These are phyloP conservation scores for Termitomyces sp. DNA, from an alignment of 768 basidiomycete genomes.

Conservation along the genomic window DNA sequence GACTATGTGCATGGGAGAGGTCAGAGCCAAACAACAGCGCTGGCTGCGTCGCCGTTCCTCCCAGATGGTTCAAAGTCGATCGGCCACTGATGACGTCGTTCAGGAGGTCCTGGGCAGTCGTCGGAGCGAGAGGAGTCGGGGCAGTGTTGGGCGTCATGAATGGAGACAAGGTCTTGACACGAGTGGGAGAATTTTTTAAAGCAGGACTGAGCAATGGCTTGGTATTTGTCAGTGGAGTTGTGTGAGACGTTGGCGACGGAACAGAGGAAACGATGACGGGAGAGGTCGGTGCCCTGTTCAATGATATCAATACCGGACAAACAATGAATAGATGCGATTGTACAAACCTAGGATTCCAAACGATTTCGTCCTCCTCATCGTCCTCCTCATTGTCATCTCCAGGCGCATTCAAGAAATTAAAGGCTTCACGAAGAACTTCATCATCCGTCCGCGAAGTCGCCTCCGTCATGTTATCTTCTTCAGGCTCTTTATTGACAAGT, in stretches of 20 bases:
- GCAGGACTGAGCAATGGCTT: slow-evolving; percentile 27
- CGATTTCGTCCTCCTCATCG: slow-evolving; percentile 68
- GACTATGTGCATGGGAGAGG: slow-evolving; percentile 31
- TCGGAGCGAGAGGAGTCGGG: slow-evolving; percentile 26
- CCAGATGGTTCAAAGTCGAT: slow-evolving; percentile 12
- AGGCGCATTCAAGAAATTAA: slow-evolving; percentile 39
- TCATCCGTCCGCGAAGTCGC: slow-evolving; percentile 73
- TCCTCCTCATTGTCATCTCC: slow-evolving; percentile 59
- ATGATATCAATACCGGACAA: background rate
- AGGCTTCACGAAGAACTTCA: slow-evolving; percentile 71
- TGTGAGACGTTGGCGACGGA: slow-evolving; percentile 25
- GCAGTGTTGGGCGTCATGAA: slow-evolving; percentile 8
- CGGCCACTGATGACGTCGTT: slow-evolving; percentile 44
- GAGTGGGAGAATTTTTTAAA: slow-evolving; percentile 23
- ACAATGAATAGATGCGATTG: background rate
- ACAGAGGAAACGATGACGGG: slow-evolving; percentile 19
- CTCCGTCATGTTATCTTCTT: slow-evolving; percentile 62
- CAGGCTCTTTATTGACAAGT: slow-evolving; percentile 19
- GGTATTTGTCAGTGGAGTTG: slow-evolving; percentile 28
- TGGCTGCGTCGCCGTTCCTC: slow-evolving; percentile 31
- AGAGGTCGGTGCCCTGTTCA: slow-evolving; percentile 21
- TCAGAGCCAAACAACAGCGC: slow-evolving; percentile 50
- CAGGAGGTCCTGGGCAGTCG: slow-evolving; percentile 65
- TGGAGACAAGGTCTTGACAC: slow-evolving; percentile 17
- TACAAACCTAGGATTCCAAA: slow-evolving; percentile 63